phyloP scores from a whole-genome alignment of 2,329 filamentous ascomycete species.

The Alternaria sp. region DNA sequence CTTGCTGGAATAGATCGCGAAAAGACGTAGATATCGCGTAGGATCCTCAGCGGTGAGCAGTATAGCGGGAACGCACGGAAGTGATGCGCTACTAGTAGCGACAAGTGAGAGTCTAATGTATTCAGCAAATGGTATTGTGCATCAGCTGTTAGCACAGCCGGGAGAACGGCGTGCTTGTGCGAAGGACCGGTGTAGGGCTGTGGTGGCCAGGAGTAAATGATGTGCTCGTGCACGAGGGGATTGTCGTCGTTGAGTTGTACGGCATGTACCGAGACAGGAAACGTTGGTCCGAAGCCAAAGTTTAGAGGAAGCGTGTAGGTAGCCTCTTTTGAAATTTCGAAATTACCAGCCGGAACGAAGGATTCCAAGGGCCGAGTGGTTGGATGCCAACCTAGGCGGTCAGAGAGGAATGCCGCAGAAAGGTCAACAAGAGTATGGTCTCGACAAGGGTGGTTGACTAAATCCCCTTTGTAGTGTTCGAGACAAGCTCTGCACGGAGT shows the following conservation, averaged over 20 bases:
- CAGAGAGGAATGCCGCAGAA: conserved; percentile 40
- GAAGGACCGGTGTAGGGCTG: conserved; percentile 18
- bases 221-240: conserved; percentile 43
- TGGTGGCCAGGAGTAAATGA: conserved; percentile 51
- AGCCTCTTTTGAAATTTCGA: conserved; percentile 24
- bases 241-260: conserved; percentile 31
- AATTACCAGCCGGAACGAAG: conserved; percentile 32
- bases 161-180: conserved; percentile 46
- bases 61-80: conserved; percentile 49
- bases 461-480: conserved; percentile 49
- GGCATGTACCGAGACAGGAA: conserved; percentile 38
- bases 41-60: conserved; percentile 43
- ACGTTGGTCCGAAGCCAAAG: conserved; percentile 46
- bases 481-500: conserved; percentile 52
- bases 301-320: conserved; percentile 43
- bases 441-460: conserved; percentile 50
- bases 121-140: conserved; percentile 29
- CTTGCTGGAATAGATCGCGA: conserved; percentile 33
- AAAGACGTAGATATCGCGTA: conserved; percentile 47
- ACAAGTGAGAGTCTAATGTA: conserved; percentile 44
- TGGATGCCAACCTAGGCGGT: conserved; percentile 49
- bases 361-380: conserved; percentile 39
- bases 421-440: conserved; percentile 43
- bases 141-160: conserved; percentile 40
- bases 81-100: conserved; percentile 43